Evolutionary conservation across 305 asterid species (phyloP), one percentile per base, ranked within the genome.

Genomic region (Fraxinus floribunda): DNA sequence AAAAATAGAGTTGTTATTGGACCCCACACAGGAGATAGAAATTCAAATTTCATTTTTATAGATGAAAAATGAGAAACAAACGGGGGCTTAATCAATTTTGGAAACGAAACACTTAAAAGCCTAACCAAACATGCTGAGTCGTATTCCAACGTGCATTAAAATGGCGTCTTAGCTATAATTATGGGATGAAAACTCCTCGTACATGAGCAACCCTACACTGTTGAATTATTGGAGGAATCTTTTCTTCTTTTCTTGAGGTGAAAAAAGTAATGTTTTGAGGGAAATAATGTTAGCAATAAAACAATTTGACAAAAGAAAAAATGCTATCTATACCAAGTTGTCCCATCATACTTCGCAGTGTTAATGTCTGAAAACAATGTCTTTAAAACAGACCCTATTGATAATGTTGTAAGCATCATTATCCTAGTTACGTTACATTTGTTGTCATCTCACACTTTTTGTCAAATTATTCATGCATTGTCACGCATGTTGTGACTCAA

Each of bases 191-290:
- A 52, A 16, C 62, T 52, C 22, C 22, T 4, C 79, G 62, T 16
- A 79, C 57, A 76, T 84, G 46, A 80, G 74, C 83, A 85, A 39
- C 80, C 79, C 83, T 78, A 60, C 72, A 30, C 36, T 26, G 20
- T 29, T 15, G 75, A 70, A 70, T 70, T 70, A 70, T 70, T 70
- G 75, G 41, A 11, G 84, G 78, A 77, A 44, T 86, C 76, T 73
- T 84, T 71, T 79, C 64, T 84, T 87, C 73, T 29, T 70, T 79
- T 84, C 77, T 78, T 70, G 75, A 60, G 76, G 57, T 44, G 76
- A 75, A 84, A 79, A 83, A 68, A 39, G 44, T 79, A 4, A 75
- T 49, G 72, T 38, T 77, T 77, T 38, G 34, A 18, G 80, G 73
- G 75, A 74, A 71, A 86, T 86, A 78, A 83, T 38, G 41, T 60